Conservation (phyloP, 805 yeast species). For the Starmerella asiatica region DNA sequence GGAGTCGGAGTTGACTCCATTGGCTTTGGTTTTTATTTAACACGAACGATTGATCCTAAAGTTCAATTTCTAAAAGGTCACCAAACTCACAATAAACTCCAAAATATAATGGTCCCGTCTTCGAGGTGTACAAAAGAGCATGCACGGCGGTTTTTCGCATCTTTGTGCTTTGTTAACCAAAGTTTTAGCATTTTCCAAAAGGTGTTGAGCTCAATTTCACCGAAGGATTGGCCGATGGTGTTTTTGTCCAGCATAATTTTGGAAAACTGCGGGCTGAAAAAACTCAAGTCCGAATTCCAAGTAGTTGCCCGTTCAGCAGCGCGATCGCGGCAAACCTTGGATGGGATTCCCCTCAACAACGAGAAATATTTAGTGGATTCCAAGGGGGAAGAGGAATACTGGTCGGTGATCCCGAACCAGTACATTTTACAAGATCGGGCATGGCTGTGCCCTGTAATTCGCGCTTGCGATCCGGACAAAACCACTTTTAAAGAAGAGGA, state of each 20-base stretch:
- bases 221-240: conserved; percentile 11
- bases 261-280: conserved; percentile 16
- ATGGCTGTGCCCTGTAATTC: conserved; percentile 16
- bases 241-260: conserved; percentile 15
- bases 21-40: no score
- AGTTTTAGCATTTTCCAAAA: conserved; percentile 8
- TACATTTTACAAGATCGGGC: conserved; percentile 13
- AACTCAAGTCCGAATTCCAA: conserved; percentile 4
- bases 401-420: conserved; percentile 15
- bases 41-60: no score
- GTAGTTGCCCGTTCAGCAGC: not conserved
- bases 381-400: not conserved
- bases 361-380: no score
- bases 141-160: conserved; percentile 13
- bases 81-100: no score
- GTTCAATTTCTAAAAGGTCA: no score
- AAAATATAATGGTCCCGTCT: no score
- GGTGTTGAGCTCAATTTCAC: conserved; percentile 10
- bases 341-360: not conserved
- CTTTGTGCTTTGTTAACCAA: conserved; percentile 14
- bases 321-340: not conserved
- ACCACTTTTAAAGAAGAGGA: conserved; percentile 6
- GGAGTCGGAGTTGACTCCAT: no score
- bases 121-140: conserved; percentile 9
- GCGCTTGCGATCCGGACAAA: conserved; percentile 17